Evolutionary conservation across 192 early-diverging fungal species (phyloP), one percentile per base, ranked within the genome.

Genomic region (Oehlia diaphana): DNA sequence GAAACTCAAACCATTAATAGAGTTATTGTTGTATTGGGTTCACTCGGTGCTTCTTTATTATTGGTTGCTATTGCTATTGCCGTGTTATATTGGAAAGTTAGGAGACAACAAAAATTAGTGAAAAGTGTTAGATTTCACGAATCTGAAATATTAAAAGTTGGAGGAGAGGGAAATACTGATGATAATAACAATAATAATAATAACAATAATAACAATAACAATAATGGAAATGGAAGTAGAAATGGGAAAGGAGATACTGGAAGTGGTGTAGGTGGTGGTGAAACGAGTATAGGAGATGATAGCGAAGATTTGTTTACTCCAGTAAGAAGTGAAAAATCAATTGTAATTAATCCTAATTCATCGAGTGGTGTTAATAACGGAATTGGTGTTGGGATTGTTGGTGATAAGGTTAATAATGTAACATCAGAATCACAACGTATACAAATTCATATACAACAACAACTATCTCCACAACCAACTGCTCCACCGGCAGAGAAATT

Each of bases 51-150:
- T 39, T 61, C 63, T 2, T 42, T 77, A 14, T 44, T 77, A 28
- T 44, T 77, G 26, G 76, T 77, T 23, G 76, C 76, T 35, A 67
- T 77, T 19, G 76, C 76, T 4, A 77, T 77, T 0, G 76, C 64
- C 23, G 47, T 65, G 2, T 50, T 77, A 33, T 77, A 77, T 67
- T 77, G 63, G 42, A 77, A 77, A 67, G 76, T 77, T 50, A 8
- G 64, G 6, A 23, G 33, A 16, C 64, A 65, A 35, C 76, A 77
- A 77, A 77, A 68, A 67, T 39, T 50, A 53, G 26, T 76, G 12
- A 64, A 3, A 13, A 14, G 14, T n/a, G 74, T 63, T 33, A 28
- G 28, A 23, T 26, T 13, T n/a, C 3, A 12, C 0, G 31, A 12
- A 63, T 4, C 35, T 37, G 53, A 76, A 3, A 3, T n/a, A 28